These are phyloP conservation scores for Luffa aegyptiaca DNA, from an alignment of 306 rosid species.

Conservation along the genomic window DNA sequence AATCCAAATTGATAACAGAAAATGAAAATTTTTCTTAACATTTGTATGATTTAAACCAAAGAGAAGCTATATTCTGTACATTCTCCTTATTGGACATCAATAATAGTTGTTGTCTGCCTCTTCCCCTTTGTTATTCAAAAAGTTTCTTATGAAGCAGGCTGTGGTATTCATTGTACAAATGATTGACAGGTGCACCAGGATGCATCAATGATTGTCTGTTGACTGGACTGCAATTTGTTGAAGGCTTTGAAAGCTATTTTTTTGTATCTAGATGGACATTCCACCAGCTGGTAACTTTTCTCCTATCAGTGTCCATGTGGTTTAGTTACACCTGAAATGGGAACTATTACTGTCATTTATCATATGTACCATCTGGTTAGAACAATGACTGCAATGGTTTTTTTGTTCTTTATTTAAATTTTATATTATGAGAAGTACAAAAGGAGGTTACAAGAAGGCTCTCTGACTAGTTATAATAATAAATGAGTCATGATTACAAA, in stretches of 20 bases:
- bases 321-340: neutral
- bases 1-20: neutral
- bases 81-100: neutral
- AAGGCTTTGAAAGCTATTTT: constrained; percentile 69
- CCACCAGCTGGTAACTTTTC: constrained; percentile 82
- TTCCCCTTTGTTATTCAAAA: neutral
- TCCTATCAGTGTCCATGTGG: constrained; percentile 9
- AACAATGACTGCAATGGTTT: neutral
- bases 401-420: neutral
- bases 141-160: constrained; percentile 19
- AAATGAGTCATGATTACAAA: neutral
- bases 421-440: neutral
- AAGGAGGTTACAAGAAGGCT: neutral
- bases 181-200: constrained; percentile 88
- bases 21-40: neutral
- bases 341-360: neutral
- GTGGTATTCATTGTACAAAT: constrained; percentile 6
- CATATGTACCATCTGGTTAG: neutral
- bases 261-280: constrained; percentile 90
- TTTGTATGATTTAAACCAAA: neutral
- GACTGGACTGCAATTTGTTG: constrained; percentile 87
- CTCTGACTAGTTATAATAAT: neutral
- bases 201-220: constrained; percentile 76
- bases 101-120: neutral
- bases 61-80: neutral